Conservation (phyloP, 2,329 filamentous ascomycete genomes). For the Talaromyces piceae region DNA sequence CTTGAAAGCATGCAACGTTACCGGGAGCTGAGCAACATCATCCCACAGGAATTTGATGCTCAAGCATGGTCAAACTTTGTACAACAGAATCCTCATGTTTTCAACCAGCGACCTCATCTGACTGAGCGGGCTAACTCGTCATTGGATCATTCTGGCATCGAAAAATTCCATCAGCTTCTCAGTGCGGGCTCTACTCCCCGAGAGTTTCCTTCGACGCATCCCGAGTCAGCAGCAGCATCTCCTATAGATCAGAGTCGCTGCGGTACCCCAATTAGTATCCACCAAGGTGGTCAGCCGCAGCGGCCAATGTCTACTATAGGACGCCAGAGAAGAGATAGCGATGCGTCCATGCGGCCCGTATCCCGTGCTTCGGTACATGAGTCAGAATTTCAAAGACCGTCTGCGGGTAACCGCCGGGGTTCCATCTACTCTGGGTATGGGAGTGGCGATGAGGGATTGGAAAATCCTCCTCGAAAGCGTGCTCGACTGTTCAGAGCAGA, state of each 20-base stretch:
- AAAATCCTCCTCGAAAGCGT: conserved; percentile 63
- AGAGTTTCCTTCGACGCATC: conserved; percentile 29
- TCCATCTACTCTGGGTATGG: conserved; percentile 54
- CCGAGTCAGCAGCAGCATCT: conserved; percentile 34
- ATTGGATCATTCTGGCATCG: conserved; percentile 37
- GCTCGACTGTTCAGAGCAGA: conserved; percentile 69
- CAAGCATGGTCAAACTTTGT: conserved; percentile 73
- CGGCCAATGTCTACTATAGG: conserved; percentile 20
- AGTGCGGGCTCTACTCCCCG: conserved; percentile 38
- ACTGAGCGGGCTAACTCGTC: conserved; percentile 21
- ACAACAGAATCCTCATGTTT: conserved; percentile 56
- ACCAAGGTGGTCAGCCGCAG: conserved; percentile 17
- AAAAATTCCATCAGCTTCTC: conserved; percentile 38
- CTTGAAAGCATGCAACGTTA: conserved; percentile 55
- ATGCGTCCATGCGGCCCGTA: conserved; percentile 48
- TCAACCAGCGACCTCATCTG: conserved; percentile 19
- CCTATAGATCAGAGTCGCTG: conserved; percentile 28
- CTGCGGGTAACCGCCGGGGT: conserved; percentile 23
- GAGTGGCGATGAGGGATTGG: conserved; percentile 60
- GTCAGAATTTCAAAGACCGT: conserved; percentile 21
- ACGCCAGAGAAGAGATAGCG: conserved; percentile 26
- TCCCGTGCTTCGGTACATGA: conserved; percentile 52
- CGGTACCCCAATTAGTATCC: conserved; percentile 29
- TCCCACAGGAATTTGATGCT: conserved; percentile 57
- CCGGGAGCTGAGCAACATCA: conserved; percentile 50